phyloP scores from a whole-genome alignment of 345 rosid genomes.

The Kernera saxatilis region DNA sequence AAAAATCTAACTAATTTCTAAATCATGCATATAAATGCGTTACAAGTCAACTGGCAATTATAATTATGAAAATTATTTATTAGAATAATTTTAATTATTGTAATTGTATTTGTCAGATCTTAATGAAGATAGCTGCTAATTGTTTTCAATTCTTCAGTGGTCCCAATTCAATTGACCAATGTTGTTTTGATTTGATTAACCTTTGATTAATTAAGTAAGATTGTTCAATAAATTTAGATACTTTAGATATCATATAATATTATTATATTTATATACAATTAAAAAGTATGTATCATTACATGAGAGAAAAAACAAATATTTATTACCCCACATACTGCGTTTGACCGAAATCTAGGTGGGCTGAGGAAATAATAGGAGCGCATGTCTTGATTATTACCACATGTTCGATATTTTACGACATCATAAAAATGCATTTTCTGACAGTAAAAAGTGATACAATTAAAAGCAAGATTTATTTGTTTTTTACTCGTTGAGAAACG shows the following conservation, averaged over 20 bases:
- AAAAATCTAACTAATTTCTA: neutral
- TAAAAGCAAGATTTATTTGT: neutral
- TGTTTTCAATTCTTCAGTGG: neutral
- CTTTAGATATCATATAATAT: neutral
- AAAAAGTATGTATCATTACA: constrained; percentile 21
- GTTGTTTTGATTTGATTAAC: constrained; percentile 16
- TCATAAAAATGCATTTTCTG: neutral
- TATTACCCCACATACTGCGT: constrained; percentile 6
- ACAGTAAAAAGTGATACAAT: neutral
- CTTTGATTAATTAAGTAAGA: constrained; percentile 9
- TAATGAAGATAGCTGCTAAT: neutral
- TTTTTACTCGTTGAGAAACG: neutral
- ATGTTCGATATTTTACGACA: constrained; percentile 31
- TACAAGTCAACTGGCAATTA: constrained; percentile 19
- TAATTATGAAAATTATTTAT: neutral
- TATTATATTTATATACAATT: neutral
- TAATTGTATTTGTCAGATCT: neutral
- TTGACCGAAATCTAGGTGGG: constrained; percentile 19
- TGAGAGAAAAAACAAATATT: neutral
- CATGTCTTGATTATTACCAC: constrained; percentile 19
- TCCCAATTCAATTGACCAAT: constrained; percentile 13
- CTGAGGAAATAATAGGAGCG: neutral
- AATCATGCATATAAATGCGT: neutral
- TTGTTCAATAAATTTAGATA: neutral
- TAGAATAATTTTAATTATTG: neutral